Percentiles rank a stretch among this genome's conserved stretches.
These are phyloP conservation scores for Hirschioporus abietinus DNA, from an alignment of 768 basidiomycete genomes.

Conservation along the genomic window DNA sequence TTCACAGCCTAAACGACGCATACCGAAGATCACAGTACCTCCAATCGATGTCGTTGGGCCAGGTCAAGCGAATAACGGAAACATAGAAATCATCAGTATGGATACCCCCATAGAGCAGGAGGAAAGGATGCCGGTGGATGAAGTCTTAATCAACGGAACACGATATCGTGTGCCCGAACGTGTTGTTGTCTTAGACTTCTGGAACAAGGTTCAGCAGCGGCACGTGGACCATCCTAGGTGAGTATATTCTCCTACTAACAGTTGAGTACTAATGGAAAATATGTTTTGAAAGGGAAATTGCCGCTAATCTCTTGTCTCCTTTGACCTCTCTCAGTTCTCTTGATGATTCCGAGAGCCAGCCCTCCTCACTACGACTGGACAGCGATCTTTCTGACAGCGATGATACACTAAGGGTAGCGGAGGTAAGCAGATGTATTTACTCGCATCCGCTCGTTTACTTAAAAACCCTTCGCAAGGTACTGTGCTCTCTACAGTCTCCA, in stretches of 20 bases:
- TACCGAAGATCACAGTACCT: conserved; percentile 62
- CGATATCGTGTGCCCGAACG: conserved; percentile 91
- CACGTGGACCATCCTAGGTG: conserved; percentile 14
- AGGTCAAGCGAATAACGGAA: conserved; percentile 82
- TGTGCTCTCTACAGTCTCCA: conserved; percentile 29
- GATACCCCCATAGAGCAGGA: conserved; percentile 41
- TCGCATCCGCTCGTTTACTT: conserved; percentile 7
- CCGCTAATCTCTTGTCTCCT: conserved; percentile 62
- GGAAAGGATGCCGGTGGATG: conserved; percentile 61
- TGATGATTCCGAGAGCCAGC: conserved; percentile 47
- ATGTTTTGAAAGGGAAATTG: conserved; percentile 26
- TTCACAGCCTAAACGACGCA: conserved; percentile 69
- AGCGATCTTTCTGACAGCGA: conserved; percentile 30
- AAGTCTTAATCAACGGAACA: conserved; percentile 82
- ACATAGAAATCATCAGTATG: conserved; percentile 78
- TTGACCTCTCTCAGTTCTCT: conserved; percentile 70
- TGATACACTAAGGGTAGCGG: conserved; percentile 55
- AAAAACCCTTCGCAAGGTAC: conserved; percentile 23
- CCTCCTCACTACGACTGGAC: conserved; percentile 21
- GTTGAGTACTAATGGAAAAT: conserved; percentile 15
- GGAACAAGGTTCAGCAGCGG: conserved; percentile 64
- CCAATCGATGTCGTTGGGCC: conserved; percentile 74
- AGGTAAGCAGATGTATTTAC: conserved; percentile 34
- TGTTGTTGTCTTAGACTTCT: conserved; percentile 91
- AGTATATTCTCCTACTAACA: conserved; percentile 3